A percentile compares a stretch with the other conserved stretches of the same genome.
Conservation (phyloP, 1,284 basidiomycete species). For the Cutaneotrichosporon cyanovorans region DNA sequence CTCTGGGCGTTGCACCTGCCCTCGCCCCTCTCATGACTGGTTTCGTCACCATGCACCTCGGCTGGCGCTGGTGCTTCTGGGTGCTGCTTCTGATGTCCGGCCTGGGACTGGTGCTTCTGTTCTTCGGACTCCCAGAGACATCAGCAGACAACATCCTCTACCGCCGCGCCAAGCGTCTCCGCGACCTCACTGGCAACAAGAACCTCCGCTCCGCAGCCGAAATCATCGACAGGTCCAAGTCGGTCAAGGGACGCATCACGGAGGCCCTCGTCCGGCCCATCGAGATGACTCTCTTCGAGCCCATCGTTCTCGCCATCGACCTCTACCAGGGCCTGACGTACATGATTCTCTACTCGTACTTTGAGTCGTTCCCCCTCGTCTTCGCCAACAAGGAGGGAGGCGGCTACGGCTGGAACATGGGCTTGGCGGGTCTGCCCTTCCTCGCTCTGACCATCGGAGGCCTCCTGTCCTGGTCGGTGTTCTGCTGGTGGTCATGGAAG, state of each 20-base stretch:
- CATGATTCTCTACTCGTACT: slow-evolving; percentile 36
- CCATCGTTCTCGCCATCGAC: slow-evolving; percentile 35
- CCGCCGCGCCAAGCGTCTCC: slow-evolving; percentile 53
- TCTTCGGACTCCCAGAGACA: slow-evolving; percentile 59
- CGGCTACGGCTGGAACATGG: slow-evolving; percentile 36
- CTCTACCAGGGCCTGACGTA: slow-evolving; percentile 34
- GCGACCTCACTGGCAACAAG: slow-evolving; percentile 46
- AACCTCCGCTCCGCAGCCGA: slow-evolving; percentile 31
- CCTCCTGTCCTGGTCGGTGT: slow-evolving; percentile 21
- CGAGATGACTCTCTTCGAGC: slow-evolving; percentile 36
- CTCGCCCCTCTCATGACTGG: slow-evolving; percentile 52
- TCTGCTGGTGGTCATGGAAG: slow-evolving; percentile 28
- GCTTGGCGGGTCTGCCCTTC: slow-evolving; percentile 37
- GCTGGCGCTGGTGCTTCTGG: slow-evolving; percentile 45
- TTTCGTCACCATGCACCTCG: slow-evolving; percentile 32
- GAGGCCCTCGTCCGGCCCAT: slow-evolving; percentile 38
- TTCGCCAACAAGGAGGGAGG: slow-evolving; percentile 7
- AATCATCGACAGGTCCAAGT: slow-evolving; percentile 30
- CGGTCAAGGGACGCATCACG: slow-evolving; percentile 22
- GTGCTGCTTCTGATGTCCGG: slow-evolving; percentile 35
- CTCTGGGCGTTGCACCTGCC: slow-evolving; percentile 23
- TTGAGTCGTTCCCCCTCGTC: slow-evolving; percentile 23
- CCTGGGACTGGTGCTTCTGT: slow-evolving; percentile 47
- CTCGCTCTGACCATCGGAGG: slow-evolving; percentile 32
- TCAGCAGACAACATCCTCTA: slow-evolving; percentile 58